Evolutionary conservation across 2,329 filamentous ascomycete genomes (phyloP), one percentile per base, ranked within the genome.

Genomic region (Penicillium sp.): DNA sequence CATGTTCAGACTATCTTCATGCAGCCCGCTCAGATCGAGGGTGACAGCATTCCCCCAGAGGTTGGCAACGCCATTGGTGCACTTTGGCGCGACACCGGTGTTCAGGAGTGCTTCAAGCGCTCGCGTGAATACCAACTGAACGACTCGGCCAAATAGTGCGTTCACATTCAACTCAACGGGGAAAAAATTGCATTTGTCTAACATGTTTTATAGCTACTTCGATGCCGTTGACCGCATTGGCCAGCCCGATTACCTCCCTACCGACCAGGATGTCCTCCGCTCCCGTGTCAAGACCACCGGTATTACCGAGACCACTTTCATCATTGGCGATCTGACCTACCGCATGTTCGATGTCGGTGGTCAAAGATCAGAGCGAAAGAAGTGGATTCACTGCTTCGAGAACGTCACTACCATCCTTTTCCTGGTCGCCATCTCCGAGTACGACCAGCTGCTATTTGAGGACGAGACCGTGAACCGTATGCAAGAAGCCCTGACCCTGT

Each of bases 371-470:
- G 93, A 97, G 80, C 88, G 93, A 75, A 97, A 97, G 89, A 97
- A 97, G 86, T 97, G 93, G 93, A 97, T 97, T 69, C 93, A 97
- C 81, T 96, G 93, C 81, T 97, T 97, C 78, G 93, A 97, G 81
- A 96, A 97, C 70, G 93, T 97, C 71, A 96, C 92, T 9, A 96
- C 93, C 10, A 96, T 97, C 68, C 89, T 97, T 39, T 97, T 97
- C 87, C 81, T 96, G 55, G 93, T 97, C 66, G 93, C 93, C 77
- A 96, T 97, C 68, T 96, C 92, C 66, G 93, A 96, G 78, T 97
- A 97, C 81, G 93, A 97, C 75, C 93, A 96, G 80, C 83, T 96
- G 61, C 85, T 97, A 46, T 96, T 97, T 75, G 93, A 97, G 75
- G 93, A 97, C 73, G 93, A 96, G 83, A 96, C 91, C 0, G 91